Evolutionary conservation across 1,139 yeast species (phyloP).

Genomic region (Saccharomyces hybrid): DNA sequence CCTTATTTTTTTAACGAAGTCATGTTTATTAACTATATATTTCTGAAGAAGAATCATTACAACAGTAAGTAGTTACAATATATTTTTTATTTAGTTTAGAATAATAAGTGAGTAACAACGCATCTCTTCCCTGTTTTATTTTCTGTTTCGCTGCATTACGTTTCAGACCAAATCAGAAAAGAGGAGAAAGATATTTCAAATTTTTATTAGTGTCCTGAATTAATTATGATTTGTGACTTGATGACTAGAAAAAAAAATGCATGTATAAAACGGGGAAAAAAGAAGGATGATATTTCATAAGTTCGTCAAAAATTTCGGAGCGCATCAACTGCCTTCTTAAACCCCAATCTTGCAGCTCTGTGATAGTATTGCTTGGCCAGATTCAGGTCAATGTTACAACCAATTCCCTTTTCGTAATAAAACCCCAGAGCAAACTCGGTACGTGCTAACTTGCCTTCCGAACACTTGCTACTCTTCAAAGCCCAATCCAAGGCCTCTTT

Average conservation of each 20-base stretch:
- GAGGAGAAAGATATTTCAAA: neutral
- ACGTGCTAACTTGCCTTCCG: conserved; percentile 70
- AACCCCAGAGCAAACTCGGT: conserved; percentile 83
- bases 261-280: neutral
- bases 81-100: neutral
- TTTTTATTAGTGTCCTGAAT: neutral
- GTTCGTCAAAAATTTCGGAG: neutral
- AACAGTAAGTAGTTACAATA: neutral
- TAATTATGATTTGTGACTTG: neutral
- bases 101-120: neutral
- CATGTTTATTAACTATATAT: neutral
- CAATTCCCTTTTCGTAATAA: conserved; percentile 74
- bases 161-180: no score
- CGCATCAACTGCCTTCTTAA: conserved; percentile 42
- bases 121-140: neutral
- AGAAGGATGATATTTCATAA: neutral
- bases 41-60: neutral
- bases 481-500: conserved; percentile 79
- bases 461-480: conserved; percentile 60
- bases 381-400: conserved; percentile 43
- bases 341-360: conserved; percentile 55
- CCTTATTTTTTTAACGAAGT: neutral
- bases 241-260: no score
- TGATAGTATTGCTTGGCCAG: conserved; percentile 49
- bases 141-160: no score